Conservation (phyloP, 176 grass and related monocot genomes). For the Panicum miliaceum region DNA sequence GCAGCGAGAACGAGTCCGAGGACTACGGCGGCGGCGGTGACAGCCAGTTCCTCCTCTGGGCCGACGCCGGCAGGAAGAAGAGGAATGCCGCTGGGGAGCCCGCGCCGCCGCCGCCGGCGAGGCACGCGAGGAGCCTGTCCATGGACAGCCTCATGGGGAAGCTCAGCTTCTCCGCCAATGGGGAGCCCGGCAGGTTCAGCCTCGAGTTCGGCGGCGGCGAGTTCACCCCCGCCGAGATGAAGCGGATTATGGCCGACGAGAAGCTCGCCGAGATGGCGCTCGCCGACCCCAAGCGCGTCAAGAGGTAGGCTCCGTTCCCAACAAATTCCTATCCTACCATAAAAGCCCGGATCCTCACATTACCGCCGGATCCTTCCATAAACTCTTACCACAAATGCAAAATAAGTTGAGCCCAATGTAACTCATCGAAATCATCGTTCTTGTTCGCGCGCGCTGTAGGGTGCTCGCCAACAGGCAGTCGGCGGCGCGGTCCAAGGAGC, state of each 20-base stretch:
- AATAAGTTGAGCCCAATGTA: not conserved
- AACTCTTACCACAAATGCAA: not conserved
- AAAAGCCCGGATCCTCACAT: conserved; percentile 1
- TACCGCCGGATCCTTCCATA: not conserved
- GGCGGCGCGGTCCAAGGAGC: conserved; percentile 94
- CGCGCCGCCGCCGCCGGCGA: not conserved
- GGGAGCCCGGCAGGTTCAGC: conserved; percentile 64
- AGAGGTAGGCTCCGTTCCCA: conserved; percentile 49
- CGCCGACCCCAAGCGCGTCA: conserved; percentile 94
- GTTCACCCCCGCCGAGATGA: conserved; percentile 89
- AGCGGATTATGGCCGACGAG: conserved; percentile 91
- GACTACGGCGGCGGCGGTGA: conserved; percentile 56
- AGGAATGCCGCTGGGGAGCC: conserved; percentile 52
- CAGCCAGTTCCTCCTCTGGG: conserved; percentile 54
- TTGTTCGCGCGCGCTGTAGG: conserved; percentile 41
- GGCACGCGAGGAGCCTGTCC: conserved; percentile 77
- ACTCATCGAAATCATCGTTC: not conserved
- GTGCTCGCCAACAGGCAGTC: conserved; percentile 95
- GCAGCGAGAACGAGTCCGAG: conserved; percentile 95
- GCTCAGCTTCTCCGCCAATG: conserved; percentile 59
- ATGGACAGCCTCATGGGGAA: conserved; percentile 93
- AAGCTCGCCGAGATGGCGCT: conserved; percentile 97
- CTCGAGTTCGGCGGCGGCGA: conserved; percentile 90
- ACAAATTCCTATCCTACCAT: not conserved
- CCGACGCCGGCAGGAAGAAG: conserved; percentile 44